These are phyloP conservation scores for Pulveroboletus sp. DNA, from an alignment of 768 basidiomycete species.

Conservation along the genomic window DNA sequence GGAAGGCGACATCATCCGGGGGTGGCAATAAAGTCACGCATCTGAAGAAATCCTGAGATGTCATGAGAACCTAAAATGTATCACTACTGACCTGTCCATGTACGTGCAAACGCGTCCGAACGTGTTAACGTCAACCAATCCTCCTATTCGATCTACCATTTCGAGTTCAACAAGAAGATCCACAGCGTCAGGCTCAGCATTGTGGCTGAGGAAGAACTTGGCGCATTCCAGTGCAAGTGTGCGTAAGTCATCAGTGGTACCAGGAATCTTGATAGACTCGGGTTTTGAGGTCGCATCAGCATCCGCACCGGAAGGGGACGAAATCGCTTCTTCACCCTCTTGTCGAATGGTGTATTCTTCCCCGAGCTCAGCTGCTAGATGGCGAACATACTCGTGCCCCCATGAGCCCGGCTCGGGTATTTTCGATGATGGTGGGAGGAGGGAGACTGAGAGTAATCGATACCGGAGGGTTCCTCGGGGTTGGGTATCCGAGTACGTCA, in stretches of 20 bases:
- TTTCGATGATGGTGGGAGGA: slow-evolving; percentile 58
- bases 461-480: slow-evolving; percentile 94
- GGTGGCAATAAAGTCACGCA: slow-evolving; percentile 89
- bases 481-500: slow-evolving; percentile 99
- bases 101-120: slow-evolving; percentile 89
- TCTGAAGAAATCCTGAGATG: slow-evolving; percentile 32
- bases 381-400: slow-evolving; percentile 99
- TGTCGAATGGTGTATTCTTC: slow-evolving; percentile 83
- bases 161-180: slow-evolving; percentile 94
- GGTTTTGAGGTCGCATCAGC: slow-evolving; percentile 26
- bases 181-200: slow-evolving; percentile 97
- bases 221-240: slow-evolving; percentile 80
- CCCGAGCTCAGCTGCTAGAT: slow-evolving; percentile 92
- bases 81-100: slow-evolving; percentile 74
- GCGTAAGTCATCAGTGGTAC: slow-evolving; percentile 71
- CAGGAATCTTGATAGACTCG: slow-evolving; percentile 35
- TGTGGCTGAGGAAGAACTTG: slow-evolving; percentile 84
- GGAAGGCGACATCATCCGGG: slow-evolving; percentile 87
- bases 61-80: background rate
- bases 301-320: slow-evolving; percentile 23
- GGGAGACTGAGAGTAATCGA: slow-evolving; percentile 74
- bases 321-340: slow-evolving; percentile 40
- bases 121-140: slow-evolving; percentile 82
- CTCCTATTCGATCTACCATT: slow-evolving; percentile 71
- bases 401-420: slow-evolving; percentile 90